Evolutionary conservation across 257 asterid genomes (phyloP).

Genomic region (Nicotiana noctiflora): DNA sequence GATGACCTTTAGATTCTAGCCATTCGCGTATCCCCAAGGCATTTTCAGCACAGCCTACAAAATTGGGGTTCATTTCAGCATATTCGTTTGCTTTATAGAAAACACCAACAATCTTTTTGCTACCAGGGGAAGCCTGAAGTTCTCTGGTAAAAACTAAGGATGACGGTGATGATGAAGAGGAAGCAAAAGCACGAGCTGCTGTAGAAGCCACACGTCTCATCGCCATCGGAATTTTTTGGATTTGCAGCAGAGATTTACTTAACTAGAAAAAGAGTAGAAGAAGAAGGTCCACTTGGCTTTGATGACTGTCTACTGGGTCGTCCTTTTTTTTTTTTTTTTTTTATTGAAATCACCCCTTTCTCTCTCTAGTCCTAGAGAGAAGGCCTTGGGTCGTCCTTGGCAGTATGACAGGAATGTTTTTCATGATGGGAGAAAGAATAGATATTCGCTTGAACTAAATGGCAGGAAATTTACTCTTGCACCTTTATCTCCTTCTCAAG

Average conservation of each 20-base stretch:
- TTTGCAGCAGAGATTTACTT: not conserved
- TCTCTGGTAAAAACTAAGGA: slow-evolving; percentile 33
- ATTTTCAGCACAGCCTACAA: slow-evolving; percentile 80
- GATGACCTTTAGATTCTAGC: slow-evolving; percentile 88
- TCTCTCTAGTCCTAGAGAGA: no score
- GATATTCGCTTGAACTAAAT: no score
- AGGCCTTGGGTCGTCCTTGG: no score
- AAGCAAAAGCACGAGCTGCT: slow-evolving; percentile 54
- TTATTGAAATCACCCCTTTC: no score
- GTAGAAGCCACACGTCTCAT: slow-evolving; percentile 64
- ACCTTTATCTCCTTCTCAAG: no score
- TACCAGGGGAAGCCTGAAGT: slow-evolving; percentile 89
- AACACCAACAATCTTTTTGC: slow-evolving; percentile 96
- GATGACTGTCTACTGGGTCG: not conserved
- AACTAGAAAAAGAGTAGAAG: not conserved
- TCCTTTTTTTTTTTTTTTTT: no score
- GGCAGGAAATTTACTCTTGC: no score
- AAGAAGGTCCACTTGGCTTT: not conserved
- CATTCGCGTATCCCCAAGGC: slow-evolving; percentile 89
- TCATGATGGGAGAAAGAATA: no score
- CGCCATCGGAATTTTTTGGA: slow-evolving; percentile 38
- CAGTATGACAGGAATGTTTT: no score
- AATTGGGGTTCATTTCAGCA: slow-evolving; percentile 84
- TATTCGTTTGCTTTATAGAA: slow-evolving; percentile 86
- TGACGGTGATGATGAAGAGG: slow-evolving; percentile 30